A percentile compares a stretch with the other conserved stretches of the same genome.
phyloP scores from a whole-genome alignment of 805 yeast species.

The Maudiozyma barnettii region DNA sequence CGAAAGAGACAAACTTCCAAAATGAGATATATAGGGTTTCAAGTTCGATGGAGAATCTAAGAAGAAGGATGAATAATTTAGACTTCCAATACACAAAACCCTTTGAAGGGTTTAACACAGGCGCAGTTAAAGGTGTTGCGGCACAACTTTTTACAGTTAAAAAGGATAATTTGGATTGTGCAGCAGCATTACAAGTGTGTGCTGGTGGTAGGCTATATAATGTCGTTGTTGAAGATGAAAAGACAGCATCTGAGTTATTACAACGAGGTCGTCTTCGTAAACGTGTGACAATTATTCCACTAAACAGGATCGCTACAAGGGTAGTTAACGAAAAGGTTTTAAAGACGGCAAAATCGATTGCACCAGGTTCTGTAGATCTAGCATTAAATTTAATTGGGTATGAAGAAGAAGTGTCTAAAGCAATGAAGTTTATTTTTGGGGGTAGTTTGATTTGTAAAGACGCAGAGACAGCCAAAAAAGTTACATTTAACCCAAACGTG shows the following conservation, averaged over 20 bases:
- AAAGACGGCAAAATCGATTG: slow-evolving; percentile 57
- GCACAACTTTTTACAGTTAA: slow-evolving; percentile 70
- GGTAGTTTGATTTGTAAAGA: slow-evolving; percentile 79
- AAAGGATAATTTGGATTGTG: slow-evolving; percentile 46
- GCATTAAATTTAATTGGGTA: slow-evolving; percentile 76
- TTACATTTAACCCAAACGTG: slow-evolving; percentile 79
- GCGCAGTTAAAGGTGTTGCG: slow-evolving; percentile 75
- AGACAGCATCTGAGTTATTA: slow-evolving; percentile 71
- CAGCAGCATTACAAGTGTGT: slow-evolving; percentile 82
- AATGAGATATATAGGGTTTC: slow-evolving; percentile 37
- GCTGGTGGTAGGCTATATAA: slow-evolving; percentile 90
- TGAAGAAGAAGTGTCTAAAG: slow-evolving; percentile 58
- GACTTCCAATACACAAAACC: slow-evolving; percentile 72
- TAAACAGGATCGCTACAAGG: slow-evolving; percentile 70
- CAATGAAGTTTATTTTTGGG: slow-evolving; percentile 91
- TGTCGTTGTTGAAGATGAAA: slow-evolving; percentile 83
- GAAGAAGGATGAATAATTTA: slow-evolving; percentile 57
- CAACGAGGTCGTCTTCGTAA: slow-evolving; percentile 69
- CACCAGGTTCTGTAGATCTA: slow-evolving; percentile 81
- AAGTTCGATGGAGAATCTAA: slow-evolving; percentile 44
- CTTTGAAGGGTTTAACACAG: slow-evolving; percentile 44
- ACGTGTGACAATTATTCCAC: slow-evolving; percentile 85
- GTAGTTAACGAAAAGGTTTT: slow-evolving; percentile 44
- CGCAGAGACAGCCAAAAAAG: slow-evolving; percentile 76
- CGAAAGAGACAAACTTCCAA: slow-evolving; percentile 36